These are phyloP conservation scores for Vaccinium corymbosum DNA, from an alignment of 148 eudicot genomes.

Conservation along the genomic window DNA sequence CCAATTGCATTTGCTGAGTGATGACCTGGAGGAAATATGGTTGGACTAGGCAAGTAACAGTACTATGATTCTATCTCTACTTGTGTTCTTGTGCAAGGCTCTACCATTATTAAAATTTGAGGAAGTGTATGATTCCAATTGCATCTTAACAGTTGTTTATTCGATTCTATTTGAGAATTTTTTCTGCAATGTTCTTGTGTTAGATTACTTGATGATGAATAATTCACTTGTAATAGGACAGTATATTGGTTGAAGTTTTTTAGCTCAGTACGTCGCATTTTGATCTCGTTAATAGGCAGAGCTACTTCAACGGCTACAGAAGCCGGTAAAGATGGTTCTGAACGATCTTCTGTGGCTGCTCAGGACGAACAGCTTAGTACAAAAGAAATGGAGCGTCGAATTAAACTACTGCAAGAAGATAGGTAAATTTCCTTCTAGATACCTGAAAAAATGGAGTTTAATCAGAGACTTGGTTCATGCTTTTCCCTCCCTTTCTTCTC, in stretches of 20 bases:
- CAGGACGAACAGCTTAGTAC: conserved; percentile 52
- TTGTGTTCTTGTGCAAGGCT: not conserved
- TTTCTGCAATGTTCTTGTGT: not conserved
- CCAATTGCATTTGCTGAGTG: not conserved
- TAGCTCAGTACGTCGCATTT: conserved; percentile 28
- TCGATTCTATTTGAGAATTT: not conserved
- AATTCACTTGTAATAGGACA: not conserved
- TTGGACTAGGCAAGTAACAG: not conserved
- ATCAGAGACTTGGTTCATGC: not conserved
- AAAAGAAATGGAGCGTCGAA: conserved; percentile 63
- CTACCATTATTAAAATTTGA: not conserved
- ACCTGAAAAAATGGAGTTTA: not conserved
- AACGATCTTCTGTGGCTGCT: conserved; percentile 36
- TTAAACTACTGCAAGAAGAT: conserved; percentile 67
- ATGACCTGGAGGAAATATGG: not conserved
- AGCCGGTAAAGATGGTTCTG: conserved; percentile 36
- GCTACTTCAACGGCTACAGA: conserved; percentile 48
- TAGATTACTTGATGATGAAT: not conserved
- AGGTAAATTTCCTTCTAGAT: conserved; percentile 38
- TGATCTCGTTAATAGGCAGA: conserved; percentile 54
- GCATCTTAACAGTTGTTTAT: not conserved
- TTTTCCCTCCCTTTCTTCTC: not conserved
- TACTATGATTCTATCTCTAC: not conserved
- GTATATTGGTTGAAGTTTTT: conserved; percentile 23
- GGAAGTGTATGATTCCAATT: not conserved